A percentile compares a stretch with the other conserved stretches of the same genome.
Conservation (phyloP, 73 alveolate genomes). For the Symbiodinium natans region DNA sequence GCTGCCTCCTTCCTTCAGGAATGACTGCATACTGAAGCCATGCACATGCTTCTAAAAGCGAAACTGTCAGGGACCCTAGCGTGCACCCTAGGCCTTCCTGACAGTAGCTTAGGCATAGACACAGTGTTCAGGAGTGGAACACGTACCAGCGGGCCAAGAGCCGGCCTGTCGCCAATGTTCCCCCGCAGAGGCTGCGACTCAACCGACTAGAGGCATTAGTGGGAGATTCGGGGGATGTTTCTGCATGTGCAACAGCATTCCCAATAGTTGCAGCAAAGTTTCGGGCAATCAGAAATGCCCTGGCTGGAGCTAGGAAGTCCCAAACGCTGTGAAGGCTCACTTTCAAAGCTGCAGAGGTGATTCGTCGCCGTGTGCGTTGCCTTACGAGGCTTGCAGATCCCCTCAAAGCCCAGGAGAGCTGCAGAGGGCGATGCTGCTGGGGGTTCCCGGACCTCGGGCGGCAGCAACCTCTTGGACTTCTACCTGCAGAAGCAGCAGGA, state of each 20-base stretch:
- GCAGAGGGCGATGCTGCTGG: slow-evolving; percentile 24
- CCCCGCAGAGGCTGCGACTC: too few relatives aligned
- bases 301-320: not conserved
- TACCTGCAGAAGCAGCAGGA: slow-evolving; percentile 82
- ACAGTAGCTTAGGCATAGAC: too few relatives aligned
- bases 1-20: slow-evolving; percentile 55
- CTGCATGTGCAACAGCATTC: too few relatives aligned
- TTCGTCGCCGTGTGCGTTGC: not conserved
- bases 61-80: too few relatives aligned
- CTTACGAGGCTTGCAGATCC: not conserved
- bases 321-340: not conserved
- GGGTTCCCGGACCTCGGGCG: not conserved
- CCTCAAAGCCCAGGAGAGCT: not conserved
- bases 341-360: too few relatives aligned
- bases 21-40: too few relatives aligned
- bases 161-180: slow-evolving; percentile 3
- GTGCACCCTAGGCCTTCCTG: too few relatives aligned
- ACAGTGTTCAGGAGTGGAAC: slow-evolving; percentile 89
- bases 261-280: too few relatives aligned
- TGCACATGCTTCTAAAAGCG: too few relatives aligned
- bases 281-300: too few relatives aligned
- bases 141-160: slow-evolving; percentile 8
- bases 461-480: slow-evolving; percentile 24
- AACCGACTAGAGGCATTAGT: too few relatives aligned
- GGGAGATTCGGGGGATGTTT: too few relatives aligned